Base-by-base conservation (phyloP, 2,329 filamentous ascomycete species). In the Canariomyces notabilis region DNA sequence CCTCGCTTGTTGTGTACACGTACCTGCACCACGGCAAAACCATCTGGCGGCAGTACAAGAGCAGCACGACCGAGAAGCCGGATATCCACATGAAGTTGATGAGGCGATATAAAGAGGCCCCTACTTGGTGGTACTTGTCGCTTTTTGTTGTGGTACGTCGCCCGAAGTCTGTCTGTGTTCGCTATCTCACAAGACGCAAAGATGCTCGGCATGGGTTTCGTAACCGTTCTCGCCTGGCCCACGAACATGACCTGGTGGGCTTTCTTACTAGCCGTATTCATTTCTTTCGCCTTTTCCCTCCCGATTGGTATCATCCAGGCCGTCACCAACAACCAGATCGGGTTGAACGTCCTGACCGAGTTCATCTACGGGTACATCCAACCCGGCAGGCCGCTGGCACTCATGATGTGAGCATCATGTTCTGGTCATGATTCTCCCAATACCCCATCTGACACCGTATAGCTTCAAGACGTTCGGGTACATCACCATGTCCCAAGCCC, bases 281-380 rank as follows among this genome's bases (percentile, higher is more conserved):
- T 88, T 48, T 77, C 83, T 0, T 76, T 79, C 46, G 64, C 73
- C 7, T 87, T 85, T 61, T 71, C 81, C 7, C 64, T 87, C 11
- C 83, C 83, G 0, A 82, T 82, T 37, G 80, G 80, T 33, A 85
- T 87, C 48, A 79, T 88, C 26, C 76, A 85, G 57, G 85, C 82
- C 31, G 73, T 82, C 4, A 85, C 84, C 4, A 81, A 86, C 58
- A 82, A 83, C 61, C 70, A 86, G 67, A 81, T 87, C 31, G 83
- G 82, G 2, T 69, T 89, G 29, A 89, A 89, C 52, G 83, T 89
- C 20, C 68, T 89, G 51, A 86, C 83, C 1, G 84, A 87, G 65
- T 87, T 88, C 53, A 68, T 89, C 4, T 80, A 81, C 48, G 85
- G 85, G 1, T 89, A 89, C 58, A 85, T 89, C 57, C 82, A 87